These are phyloP conservation scores for Coleophoma crateriformis DNA, from an alignment of 2,329 filamentous ascomycete genomes.

Conservation along the genomic window DNA sequence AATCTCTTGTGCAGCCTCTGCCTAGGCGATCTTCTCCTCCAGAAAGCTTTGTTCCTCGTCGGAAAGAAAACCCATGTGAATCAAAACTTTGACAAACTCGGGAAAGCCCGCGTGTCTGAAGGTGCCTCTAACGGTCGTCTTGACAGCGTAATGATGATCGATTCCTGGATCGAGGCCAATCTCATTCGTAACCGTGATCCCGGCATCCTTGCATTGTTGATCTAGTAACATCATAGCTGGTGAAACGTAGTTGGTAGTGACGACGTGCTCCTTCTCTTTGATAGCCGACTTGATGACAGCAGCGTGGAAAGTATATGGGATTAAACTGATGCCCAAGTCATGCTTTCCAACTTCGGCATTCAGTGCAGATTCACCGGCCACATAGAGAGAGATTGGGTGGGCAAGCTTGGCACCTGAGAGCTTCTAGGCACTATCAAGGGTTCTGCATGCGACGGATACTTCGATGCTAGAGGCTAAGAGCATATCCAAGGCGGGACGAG, in stretches of 20 bases:
- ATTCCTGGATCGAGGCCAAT: constrained; percentile 72
- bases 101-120: constrained; percentile 87
- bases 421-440: constrained; percentile 66
- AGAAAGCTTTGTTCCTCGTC: constrained; percentile 63
- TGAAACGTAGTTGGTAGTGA: constrained; percentile 86
- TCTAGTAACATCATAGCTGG: constrained; percentile 87
- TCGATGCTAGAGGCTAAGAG: constrained; percentile 45
- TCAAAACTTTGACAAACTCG: constrained; percentile 79
- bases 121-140: constrained; percentile 80
- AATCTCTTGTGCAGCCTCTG: constrained; percentile 47
- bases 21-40: constrained; percentile 69
- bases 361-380: constrained; percentile 66
- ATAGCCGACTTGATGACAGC: constrained; percentile 88
- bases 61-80: constrained; percentile 83
- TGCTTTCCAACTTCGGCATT: constrained; percentile 73
- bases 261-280: constrained; percentile 84
- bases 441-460: constrained; percentile 65
- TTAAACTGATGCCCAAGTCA: constrained; percentile 71
- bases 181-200: constrained; percentile 95
- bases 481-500: constrained; percentile 44
- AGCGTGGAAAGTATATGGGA: constrained; percentile 84
- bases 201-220: constrained; percentile 69
- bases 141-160: constrained; percentile 68
- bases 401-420: constrained; percentile 68
- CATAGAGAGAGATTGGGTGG: constrained; percentile 73